These are phyloP conservation scores for Nannochloris sp. DNA, from an alignment of 139 green algal species.

Conservation along the genomic window DNA sequence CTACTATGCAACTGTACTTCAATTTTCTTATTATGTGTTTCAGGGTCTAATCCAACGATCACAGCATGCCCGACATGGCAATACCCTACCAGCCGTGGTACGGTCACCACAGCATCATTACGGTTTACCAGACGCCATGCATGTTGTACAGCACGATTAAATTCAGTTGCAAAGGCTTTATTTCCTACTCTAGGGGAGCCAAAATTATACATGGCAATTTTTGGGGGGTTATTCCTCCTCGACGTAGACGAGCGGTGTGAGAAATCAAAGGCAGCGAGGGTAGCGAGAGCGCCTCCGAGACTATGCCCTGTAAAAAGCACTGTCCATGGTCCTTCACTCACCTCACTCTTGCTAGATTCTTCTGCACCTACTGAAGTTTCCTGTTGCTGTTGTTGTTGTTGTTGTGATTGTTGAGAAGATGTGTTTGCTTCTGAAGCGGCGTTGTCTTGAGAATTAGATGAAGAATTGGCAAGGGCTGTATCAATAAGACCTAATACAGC, in stretches of 20 bases:
- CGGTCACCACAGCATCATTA: conserved; percentile 49
- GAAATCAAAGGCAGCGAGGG: conserved; percentile 68
- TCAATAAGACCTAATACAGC: no score
- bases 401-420: no score
- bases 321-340: no score
- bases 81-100: conserved; percentile 69
- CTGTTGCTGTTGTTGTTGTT: no score
- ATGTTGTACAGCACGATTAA: conserved; percentile 45
- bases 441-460: no score
- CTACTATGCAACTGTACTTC: conserved; percentile 4
- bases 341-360: no score
- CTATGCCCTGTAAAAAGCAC: conserved; percentile 67
- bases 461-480: no score
- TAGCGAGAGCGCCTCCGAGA: conserved; percentile 75
- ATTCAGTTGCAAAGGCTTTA: conserved; percentile 48
- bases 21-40: not conserved
- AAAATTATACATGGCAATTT: conserved; percentile 71
- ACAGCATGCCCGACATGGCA: conserved; percentile 52
- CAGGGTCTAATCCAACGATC: no score
- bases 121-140: conserved; percentile 62
- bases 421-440: no score
- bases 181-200: conserved; percentile 73
- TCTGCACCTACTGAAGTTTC: no score
- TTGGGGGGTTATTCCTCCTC: not conserved
- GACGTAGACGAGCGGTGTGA: conserved; percentile 23